A percentile compares a stretch with the other conserved stretches of the same genome.
Evolutionary conservation across 768 basidiomycete species (phyloP).

Genomic region (Phlegmacium glaucopus): DNA sequence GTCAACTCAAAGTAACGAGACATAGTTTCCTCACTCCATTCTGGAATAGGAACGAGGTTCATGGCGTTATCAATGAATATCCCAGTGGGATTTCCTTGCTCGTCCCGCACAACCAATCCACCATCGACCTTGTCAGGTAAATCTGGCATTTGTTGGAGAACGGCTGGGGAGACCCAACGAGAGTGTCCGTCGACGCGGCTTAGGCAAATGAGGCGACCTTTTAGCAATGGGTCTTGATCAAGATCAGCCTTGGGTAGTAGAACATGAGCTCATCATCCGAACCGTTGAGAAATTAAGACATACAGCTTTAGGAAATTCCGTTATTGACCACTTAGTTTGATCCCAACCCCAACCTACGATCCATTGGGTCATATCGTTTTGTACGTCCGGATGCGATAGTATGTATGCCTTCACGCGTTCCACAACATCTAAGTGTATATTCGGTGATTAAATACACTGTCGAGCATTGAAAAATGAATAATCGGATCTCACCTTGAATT

Average conservation of each 20-base stretch:
- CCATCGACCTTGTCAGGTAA: conserved; percentile 68
- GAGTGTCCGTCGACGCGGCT: conserved; percentile 82
- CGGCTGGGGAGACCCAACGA: conserved; percentile 76
- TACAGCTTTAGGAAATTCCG: conserved; percentile 72
- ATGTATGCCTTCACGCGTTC: conserved; percentile 59
- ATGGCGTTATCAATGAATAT: conserved; percentile 90
- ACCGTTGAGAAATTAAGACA: conserved; percentile 9
- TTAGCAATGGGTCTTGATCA: conserved; percentile 62
- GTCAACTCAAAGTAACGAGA: conserved; percentile 61
- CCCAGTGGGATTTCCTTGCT: conserved; percentile 65
- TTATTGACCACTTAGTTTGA: conserved; percentile 72
- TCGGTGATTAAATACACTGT: background rate
- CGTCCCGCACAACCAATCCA: conserved; percentile 68
- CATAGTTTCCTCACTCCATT: conserved; percentile 56
- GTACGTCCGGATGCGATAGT: conserved; percentile 50
- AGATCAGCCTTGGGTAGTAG: conserved; percentile 57
- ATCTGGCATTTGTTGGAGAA: conserved; percentile 59
- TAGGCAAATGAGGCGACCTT: conserved; percentile 68
- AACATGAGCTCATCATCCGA: background rate
- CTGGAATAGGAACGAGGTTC: conserved; percentile 63
- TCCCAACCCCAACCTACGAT: conserved; percentile 93
- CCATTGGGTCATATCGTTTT: conserved; percentile 57
- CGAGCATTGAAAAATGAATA: background rate
- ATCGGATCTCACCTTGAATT: conserved; percentile 45
- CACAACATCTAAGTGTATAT: conserved; percentile 50